Percentiles rank a stretch among this genome's conserved stretches.
These are phyloP conservation scores for Phytophthora chlamydospora DNA, from an alignment of 352 stramenopile genomes.

Conservation along the genomic window DNA sequence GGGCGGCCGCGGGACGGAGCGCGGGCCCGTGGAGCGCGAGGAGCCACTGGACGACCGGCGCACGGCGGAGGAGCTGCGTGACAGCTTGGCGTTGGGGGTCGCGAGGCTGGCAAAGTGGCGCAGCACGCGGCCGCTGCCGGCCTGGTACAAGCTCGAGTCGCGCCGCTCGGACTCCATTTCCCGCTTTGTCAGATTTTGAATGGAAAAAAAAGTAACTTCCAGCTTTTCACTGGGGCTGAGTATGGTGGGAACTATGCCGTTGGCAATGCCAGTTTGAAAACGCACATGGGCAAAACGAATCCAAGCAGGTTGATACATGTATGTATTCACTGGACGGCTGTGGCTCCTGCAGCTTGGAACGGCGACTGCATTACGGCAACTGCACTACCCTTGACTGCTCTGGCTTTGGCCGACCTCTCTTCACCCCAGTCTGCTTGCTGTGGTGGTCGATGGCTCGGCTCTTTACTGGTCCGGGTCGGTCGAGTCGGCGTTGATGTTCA, in stretches of 20 bases:
- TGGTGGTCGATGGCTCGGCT: not conserved
- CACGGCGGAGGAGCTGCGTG: slow-evolving; percentile 14
- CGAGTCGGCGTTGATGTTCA: slow-evolving; percentile 97
- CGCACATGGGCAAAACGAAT: slow-evolving; percentile 10
- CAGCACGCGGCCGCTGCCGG: slow-evolving; percentile 63
- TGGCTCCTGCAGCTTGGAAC: not conserved
- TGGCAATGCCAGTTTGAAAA: too few relatives aligned
- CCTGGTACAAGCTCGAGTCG: slow-evolving; percentile 44
- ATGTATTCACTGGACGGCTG: slow-evolving; percentile 24
- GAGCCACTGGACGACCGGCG: slow-evolving; percentile 10
- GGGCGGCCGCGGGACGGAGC: slow-evolving; percentile 23
- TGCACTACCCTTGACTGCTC: not conserved
- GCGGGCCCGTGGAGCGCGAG: slow-evolving; percentile 20
- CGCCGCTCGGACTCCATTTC: slow-evolving; percentile 25
- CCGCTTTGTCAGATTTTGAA: slow-evolving; percentile 28
- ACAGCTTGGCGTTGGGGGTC: slow-evolving; percentile 46
- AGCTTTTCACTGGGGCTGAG: slow-evolving; percentile 15
- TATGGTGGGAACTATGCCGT: slow-evolving; percentile 6
- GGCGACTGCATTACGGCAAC: not conserved
- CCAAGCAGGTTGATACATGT: slow-evolving; percentile 12
- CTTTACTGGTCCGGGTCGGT: slow-evolving; percentile 94
- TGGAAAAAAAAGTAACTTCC: slow-evolving; percentile 22
- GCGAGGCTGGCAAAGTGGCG: slow-evolving; percentile 64
- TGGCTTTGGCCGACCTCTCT: slow-evolving; percentile 10
- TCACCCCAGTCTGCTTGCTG: slow-evolving; percentile 1